Evolutionary conservation across 441 rosid species (phyloP).

Genomic region (Euphorbia schlechtendalii): DNA sequence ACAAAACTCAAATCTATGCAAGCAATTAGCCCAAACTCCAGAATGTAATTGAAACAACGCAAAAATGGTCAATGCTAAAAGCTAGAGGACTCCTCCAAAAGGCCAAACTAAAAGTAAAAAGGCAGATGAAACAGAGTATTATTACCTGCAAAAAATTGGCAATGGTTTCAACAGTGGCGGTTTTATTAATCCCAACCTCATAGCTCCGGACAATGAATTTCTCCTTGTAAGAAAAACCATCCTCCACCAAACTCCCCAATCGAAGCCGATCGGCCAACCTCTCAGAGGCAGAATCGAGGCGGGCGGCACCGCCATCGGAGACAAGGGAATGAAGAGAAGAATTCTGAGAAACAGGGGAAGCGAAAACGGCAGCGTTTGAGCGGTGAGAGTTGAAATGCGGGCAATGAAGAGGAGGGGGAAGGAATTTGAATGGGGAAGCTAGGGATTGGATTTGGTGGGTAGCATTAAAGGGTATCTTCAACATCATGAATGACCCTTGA

Average conservation of each 20-base stretch:
- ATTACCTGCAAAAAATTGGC: slow-evolving; percentile 93
- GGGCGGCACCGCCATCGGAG: slow-evolving; percentile 28
- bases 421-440: slow-evolving; percentile 36
- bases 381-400: slow-evolving; percentile 16
- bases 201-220: slow-evolving; percentile 76
- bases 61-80: background rate
- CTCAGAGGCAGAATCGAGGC: slow-evolving; percentile 31
- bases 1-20: background rate
- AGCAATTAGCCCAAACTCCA: too few species aligned
- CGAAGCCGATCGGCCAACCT: slow-evolving; percentile 63
- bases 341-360: background rate
- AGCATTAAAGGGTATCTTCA: slow-evolving; percentile 51
- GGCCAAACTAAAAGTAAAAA: background rate
- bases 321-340: slow-evolving; percentile 25
- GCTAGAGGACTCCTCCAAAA: too few species aligned
- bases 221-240: slow-evolving; percentile 81
- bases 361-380: slow-evolving; percentile 19
- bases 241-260: slow-evolving; percentile 60
- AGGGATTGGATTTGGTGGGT: slow-evolving; percentile 37
- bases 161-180: slow-evolving; percentile 85
- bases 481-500: slow-evolving; percentile 21
- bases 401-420: slow-evolving; percentile 2
- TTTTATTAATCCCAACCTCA: slow-evolving; percentile 93
- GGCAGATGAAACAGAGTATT: background rate
- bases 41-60: background rate